A percentile compares a stretch with the other conserved stretches of the same genome.
Evolutionary conservation across 257 asterid species (phyloP).

Genomic region (Solanum phureja): DNA sequence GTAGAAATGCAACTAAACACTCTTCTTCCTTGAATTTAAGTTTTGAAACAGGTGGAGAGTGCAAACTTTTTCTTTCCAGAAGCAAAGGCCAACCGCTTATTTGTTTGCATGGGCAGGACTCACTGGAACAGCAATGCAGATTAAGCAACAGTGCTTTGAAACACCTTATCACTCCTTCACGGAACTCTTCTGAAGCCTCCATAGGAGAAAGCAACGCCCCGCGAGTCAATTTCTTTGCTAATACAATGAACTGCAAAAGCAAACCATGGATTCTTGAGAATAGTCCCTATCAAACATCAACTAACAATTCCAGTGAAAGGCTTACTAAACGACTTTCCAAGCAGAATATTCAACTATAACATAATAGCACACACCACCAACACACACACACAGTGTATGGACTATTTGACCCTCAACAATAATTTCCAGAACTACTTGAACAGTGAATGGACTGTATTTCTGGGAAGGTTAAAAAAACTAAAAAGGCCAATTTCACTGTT

Average conservation of each 20-base stretch:
- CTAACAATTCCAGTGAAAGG: not conserved
- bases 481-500: not conserved
- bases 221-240: constrained; percentile 71
- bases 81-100: constrained; percentile 32
- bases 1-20: constrained; percentile 76
- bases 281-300: not conserved
- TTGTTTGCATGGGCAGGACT: constrained; percentile 65
- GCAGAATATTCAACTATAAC: not conserved
- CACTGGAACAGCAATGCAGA: constrained; percentile 51
- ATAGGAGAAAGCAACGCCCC: constrained; percentile 74
- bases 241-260: constrained; percentile 55
- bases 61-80: constrained; percentile 26
- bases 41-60: constrained; percentile 15
- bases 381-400: not conserved
- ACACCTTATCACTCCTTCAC: constrained; percentile 81
- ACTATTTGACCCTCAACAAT: not conserved
- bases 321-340: not conserved
- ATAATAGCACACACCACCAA: not conserved
- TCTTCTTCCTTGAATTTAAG: constrained; percentile 24
- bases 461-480: not conserved
- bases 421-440: not conserved
- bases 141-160: constrained; percentile 64
- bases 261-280: not conserved
- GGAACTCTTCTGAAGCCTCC: constrained; percentile 96
- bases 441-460: not conserved